Base-by-base conservation (phyloP, 768 basidiomycete genomes). In the Grammothele lineata region DNA sequence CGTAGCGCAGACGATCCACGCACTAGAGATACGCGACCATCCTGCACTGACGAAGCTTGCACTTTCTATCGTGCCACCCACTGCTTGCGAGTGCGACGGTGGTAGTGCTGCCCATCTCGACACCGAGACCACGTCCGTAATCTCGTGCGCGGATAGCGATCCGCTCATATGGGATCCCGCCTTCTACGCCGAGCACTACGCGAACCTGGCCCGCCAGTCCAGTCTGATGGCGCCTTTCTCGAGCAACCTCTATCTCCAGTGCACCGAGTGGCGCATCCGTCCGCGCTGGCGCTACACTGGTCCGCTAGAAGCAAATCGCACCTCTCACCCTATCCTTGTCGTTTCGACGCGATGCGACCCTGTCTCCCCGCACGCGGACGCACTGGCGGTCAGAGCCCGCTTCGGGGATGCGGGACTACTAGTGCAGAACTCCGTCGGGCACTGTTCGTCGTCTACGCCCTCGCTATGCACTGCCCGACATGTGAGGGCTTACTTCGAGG, bases 71-170 rank as follows among this genome's bases (percentile, higher is more conserved):
- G 48, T 48, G 37, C 43, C 39, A 26, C 47, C 43, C 5, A 25
- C 30, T 33, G 43, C 49, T 40, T 54, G 53, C 44, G 27, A 33
- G 11, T 54, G 53, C 41, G 4, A 26, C 25, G 4, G 24, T 12
- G 23, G 33, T 17, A 18, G 36, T 39, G 43, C 48, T 5, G 42
- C 37, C 47, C 38, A 33, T 15, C 5, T 34, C 19, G 43, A 42
- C 14, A 48, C 32, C 33, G 47, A 53, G 37, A 47, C 51, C 4
- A 41, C 41, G 39, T 25, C 25, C 33, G 43, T 43, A 12, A 47
- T 54, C 42, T 47, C 48, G 2, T 54, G 53, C 33, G 53, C 48
- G 4, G 53, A 54, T 43, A 48, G 48, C 36, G 53, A 54, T 23
- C 33, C 30, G 27, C 36, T 46, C 36, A 32, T 45, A n/a, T 54